Evolutionary conservation across 2,329 filamentous ascomycete genomes (phyloP).

Genomic region (Colletotrichum endophyticum): DNA sequence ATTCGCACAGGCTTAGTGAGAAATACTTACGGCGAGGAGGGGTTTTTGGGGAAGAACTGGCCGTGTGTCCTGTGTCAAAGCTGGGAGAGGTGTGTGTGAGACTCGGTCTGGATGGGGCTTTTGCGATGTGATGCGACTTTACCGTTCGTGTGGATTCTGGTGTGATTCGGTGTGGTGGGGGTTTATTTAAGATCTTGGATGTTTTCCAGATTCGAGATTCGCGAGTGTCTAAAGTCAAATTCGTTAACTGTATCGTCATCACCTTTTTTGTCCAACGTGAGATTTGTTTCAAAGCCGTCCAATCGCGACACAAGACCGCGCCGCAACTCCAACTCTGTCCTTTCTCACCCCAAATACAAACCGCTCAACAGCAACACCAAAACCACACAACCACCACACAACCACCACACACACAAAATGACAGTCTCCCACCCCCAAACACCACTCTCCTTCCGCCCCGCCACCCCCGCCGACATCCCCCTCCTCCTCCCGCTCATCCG

Average conservation of each 20-base stretch:
- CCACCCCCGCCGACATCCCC: constrained; percentile 34
- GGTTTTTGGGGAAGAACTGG: too few species aligned
- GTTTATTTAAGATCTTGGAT: background rate
- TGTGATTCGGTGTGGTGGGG: background rate
- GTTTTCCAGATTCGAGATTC: background rate
- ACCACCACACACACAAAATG: background rate
- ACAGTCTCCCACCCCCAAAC: background rate
- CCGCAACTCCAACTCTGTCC: background rate
- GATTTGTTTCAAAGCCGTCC: background rate
- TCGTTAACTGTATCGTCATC: background rate
- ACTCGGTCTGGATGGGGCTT: background rate
- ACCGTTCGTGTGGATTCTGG: background rate
- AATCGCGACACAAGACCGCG: background rate
- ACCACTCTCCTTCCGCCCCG: constrained; percentile 37
- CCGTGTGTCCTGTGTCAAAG: background rate
- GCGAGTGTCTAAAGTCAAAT: background rate
- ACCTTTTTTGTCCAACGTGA: background rate
- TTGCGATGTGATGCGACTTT: background rate
- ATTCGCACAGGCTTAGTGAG: accelerated
- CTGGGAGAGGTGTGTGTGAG: accelerated
- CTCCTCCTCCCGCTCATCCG: constrained; percentile 42
- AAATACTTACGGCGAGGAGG: too few species aligned
- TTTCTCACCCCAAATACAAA: background rate
- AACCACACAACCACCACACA: background rate
- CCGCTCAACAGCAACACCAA: background rate